These are phyloP conservation scores for Lecanosticta acicola DNA, from an alignment of 2,329 filamentous ascomycete species.

Conservation along the genomic window DNA sequence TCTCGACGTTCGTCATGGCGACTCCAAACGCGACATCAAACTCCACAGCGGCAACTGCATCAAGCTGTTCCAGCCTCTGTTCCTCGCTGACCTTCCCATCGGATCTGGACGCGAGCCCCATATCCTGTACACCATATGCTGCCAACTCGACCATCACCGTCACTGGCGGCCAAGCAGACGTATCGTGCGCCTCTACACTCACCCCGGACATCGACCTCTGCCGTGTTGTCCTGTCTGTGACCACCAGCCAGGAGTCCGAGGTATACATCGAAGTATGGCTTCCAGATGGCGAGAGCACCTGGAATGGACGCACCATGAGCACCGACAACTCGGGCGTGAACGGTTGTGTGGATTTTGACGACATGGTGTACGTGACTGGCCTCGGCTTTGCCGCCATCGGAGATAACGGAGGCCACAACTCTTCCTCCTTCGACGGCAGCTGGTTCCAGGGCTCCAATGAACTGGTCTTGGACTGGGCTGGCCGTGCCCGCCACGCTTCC, in stretches of 20 bases:
- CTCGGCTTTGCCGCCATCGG: constrained; percentile 32
- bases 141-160: constrained; percentile 23
- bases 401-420: constrained; percentile 33
- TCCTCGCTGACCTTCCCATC: constrained; percentile 21
- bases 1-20: background rate
- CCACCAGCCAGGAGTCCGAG: constrained; percentile 36
- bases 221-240: constrained; percentile 37
- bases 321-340: constrained; percentile 34
- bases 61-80: constrained; percentile 20
- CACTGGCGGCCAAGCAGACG: constrained; percentile 22
- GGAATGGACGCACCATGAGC: constrained; percentile 33
- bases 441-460: constrained; percentile 30
- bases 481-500: constrained; percentile 30
- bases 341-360: constrained; percentile 31
- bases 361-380: constrained; percentile 30
- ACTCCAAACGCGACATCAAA: constrained; percentile 5
- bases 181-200: constrained; percentile 22
- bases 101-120: constrained; percentile 17
- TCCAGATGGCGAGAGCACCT: constrained; percentile 31
- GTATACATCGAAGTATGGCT: constrained; percentile 45
- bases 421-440: constrained; percentile 28
- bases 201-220: constrained; percentile 35
- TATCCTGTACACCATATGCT: constrained; percentile 22
- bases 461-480: constrained; percentile 30
- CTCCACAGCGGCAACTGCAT: constrained; percentile 10